Conservation (phyloP, 2,329 filamentous ascomycete genomes). For the Teratosphaeriaceae sp. region DNA sequence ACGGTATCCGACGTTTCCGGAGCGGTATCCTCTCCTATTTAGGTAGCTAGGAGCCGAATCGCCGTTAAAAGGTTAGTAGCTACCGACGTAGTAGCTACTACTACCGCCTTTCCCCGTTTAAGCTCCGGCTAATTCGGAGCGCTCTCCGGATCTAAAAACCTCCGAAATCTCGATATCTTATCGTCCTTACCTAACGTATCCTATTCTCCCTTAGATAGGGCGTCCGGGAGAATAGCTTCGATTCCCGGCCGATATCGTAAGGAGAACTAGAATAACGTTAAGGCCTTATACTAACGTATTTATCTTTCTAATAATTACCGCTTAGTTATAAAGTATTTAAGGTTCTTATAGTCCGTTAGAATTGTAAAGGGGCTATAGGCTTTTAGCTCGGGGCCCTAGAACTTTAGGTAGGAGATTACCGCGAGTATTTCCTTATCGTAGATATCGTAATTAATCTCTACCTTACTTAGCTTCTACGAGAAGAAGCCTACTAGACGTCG, state of each 20-base stretch:
- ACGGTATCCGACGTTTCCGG: background rate
- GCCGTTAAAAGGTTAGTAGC: background rate
- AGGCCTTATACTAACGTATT: no score
- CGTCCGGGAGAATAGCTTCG: background rate
- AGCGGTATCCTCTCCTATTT: background rate
- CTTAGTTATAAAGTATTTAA: no score
- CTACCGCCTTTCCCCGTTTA: background rate
- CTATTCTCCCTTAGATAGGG: conserved; percentile 6
- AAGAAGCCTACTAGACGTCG: no score
- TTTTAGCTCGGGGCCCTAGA: conserved; percentile 18
- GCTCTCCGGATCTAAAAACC: conserved; percentile 5
- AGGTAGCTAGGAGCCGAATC: background rate
- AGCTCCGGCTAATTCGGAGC: background rate
- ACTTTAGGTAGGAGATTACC: conserved; percentile 21
- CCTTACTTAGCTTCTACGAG: no score
- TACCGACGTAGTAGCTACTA: background rate
- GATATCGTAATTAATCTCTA: no score
- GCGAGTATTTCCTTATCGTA: no score
- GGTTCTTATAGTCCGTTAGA: conserved; percentile 24
- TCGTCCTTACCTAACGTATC: conserved; percentile 7
- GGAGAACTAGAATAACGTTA: conserved; percentile 8
- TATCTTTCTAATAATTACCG: no score
- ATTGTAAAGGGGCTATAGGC: conserved; percentile 12
- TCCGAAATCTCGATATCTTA: background rate
- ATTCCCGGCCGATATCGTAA: conserved; percentile 6